Percentiles rank a stretch among this genome's conserved stretches.
Conservation (phyloP, 164 flowering plant genomes). For the Liriodendron chinense region DNA sequence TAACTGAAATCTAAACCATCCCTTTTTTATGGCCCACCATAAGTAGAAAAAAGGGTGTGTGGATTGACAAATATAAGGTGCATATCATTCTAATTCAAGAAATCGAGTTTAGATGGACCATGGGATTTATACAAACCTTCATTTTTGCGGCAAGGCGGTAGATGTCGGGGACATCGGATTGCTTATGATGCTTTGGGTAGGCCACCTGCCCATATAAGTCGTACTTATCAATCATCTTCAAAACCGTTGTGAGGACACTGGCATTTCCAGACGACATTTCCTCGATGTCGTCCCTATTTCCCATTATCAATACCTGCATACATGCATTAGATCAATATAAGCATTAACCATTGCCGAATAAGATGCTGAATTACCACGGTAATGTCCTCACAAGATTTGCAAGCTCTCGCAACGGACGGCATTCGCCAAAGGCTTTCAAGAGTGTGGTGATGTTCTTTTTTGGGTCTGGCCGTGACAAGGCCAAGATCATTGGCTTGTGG, state of each 20-base stretch:
- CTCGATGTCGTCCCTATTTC: constrained; percentile 91
- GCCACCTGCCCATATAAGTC: constrained; percentile 96
- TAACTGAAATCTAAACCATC: background rate
- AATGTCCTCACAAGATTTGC: constrained; percentile 72
- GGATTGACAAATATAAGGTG: background rate
- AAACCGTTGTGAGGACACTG: constrained; percentile 71
- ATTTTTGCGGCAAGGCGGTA: constrained; percentile 87
- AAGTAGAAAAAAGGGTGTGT: no score
- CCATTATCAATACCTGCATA: constrained; percentile 84
- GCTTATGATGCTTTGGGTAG: constrained; percentile 95
- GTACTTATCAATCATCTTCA: constrained; percentile 85
- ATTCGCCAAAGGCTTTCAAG: constrained; percentile 91
- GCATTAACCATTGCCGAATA: background rate
- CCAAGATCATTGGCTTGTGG: constrained; percentile 92
- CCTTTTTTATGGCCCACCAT: background rate
- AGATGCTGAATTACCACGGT: background rate
- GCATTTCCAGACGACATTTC: constrained; percentile 85
- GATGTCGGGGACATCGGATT: constrained; percentile 90
- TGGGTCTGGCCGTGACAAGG: constrained; percentile 93
- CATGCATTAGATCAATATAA: background rate
- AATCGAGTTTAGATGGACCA: background rate
- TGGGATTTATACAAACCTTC: constrained; percentile 41
- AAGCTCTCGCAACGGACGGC: constrained; percentile 81
- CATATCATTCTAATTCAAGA: background rate
- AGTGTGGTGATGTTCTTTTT: constrained; percentile 92